phyloP scores from a whole-genome alignment of 2,329 filamentous ascomycete genomes.

The Pseudocercospora fuligena region DNA sequence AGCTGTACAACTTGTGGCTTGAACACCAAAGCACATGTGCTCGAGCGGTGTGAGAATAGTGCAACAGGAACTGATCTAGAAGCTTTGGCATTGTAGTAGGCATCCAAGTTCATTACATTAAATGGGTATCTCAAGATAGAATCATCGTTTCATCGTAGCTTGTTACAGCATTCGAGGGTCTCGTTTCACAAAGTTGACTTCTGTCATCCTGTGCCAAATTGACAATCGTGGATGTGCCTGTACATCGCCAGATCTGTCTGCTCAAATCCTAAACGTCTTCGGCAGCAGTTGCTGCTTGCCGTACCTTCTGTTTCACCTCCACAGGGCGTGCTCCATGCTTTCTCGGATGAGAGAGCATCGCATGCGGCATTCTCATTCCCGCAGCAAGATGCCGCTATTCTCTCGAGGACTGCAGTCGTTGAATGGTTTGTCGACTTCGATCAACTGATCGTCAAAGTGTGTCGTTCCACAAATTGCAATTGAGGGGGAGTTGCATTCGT shows the following conservation, averaged over 20 bases:
- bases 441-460: not conserved
- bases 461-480: not conserved
- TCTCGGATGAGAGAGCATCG: not conserved
- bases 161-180: not conserved
- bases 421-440: not conserved
- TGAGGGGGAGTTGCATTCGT: not conserved
- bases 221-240: constrained; percentile 7
- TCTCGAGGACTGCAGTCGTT: not conserved
- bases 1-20: constrained; percentile 1
- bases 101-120: not conserved
- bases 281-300: not conserved
- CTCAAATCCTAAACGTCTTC: not conserved
- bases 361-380: not conserved
- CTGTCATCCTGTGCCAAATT: not conserved
- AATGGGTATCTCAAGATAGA: not conserved
- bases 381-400: not conserved
- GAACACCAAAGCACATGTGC: not conserved
- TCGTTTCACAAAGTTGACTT: constrained; percentile 1
- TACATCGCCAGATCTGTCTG: constrained; percentile 1
- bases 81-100: not conserved
- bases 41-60: not conserved
- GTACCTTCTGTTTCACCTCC: not conserved
- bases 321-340: not conserved
- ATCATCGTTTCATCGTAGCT: constrained; percentile 2
- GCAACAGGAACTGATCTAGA: not conserved